Percentiles rank a stretch among this genome's conserved stretches.
Evolutionary conservation across 768 basidiomycete species (phyloP).

Genomic region (Termitomyces sp.): DNA sequence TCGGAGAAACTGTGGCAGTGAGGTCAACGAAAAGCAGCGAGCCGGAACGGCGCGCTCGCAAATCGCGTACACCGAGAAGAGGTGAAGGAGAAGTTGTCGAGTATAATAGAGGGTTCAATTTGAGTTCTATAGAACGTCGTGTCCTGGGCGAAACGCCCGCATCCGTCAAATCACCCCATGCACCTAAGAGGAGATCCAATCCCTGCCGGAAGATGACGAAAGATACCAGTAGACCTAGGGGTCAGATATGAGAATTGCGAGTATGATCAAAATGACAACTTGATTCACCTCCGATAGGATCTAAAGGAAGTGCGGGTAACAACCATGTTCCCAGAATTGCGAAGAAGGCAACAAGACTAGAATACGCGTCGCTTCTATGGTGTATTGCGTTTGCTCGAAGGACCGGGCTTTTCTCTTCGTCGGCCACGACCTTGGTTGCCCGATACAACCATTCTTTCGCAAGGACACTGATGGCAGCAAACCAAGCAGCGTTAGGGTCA

Average conservation of each 20-base stretch:
- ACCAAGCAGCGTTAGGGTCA: conserved; percentile 97
- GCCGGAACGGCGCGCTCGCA: conserved; percentile 76
- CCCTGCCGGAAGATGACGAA: conserved; percentile 83
- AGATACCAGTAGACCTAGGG: conserved; percentile 80
- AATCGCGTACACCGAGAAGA: conserved; percentile 44
- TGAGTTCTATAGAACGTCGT: conserved; percentile 46
- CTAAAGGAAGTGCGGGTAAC: conserved; percentile 83
- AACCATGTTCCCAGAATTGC: conserved; percentile 90
- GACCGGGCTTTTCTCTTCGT: conserved; percentile 88
- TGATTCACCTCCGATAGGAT: conserved; percentile 84
- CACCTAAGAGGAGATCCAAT: conserved; percentile 57
- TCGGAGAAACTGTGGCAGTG: conserved; percentile 62
- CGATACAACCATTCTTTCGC: conserved; percentile 94
- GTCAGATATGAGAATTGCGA: background rate
- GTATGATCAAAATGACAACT: conserved; percentile 2
- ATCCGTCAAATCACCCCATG: conserved; percentile 81
- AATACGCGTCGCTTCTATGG: conserved; percentile 96
- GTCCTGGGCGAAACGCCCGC: conserved; percentile 66
- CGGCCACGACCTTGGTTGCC: conserved; percentile 83
- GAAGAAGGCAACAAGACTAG: conserved; percentile 84
- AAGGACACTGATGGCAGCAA: conserved; percentile 77
- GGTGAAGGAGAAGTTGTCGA: conserved; percentile 22
- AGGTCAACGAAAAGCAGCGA: conserved; percentile 85
- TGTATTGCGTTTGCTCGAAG: conserved; percentile 95
- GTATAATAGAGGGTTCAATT: conserved; percentile 52